A percentile compares a stretch with the other conserved stretches of the same genome.
Evolutionary conservation across 2,329 filamentous ascomycete genomes (phyloP).

Genomic region (Penicillium palitans): DNA sequence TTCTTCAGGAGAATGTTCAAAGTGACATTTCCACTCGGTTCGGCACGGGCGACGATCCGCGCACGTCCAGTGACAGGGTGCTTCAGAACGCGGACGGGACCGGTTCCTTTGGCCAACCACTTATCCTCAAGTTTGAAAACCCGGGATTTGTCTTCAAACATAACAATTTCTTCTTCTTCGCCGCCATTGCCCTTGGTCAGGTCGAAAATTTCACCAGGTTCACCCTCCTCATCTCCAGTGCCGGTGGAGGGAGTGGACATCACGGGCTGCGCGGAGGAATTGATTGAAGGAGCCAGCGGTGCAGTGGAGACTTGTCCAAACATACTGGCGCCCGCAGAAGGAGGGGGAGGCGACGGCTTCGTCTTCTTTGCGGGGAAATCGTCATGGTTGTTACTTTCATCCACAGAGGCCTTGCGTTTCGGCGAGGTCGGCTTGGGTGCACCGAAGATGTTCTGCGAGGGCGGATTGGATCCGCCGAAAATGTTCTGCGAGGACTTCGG

Average conservation of each 20-base stretch:
- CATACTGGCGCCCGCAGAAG: conserved; percentile 34
- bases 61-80: conserved; percentile 68
- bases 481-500: conserved; percentile 14
- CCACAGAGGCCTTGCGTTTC: conserved; percentile 19
- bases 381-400: conserved; percentile 27
- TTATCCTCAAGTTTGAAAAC: conserved; percentile 61
- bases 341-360: conserved; percentile 17
- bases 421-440: conserved; percentile 29
- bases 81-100: conserved; percentile 70
- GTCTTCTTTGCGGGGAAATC: conserved; percentile 24
- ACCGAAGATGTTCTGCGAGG: conserved; percentile 40
- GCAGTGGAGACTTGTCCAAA: conserved; percentile 37
- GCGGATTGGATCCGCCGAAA: neutral
- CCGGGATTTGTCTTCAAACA: conserved; percentile 71
- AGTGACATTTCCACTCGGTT: conserved; percentile 71
- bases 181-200: conserved; percentile 66
- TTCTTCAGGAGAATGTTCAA: conserved; percentile 69
- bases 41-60: conserved; percentile 70
- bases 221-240: conserved; percentile 44
- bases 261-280: conserved; percentile 17
- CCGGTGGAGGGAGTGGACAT: conserved; percentile 21
- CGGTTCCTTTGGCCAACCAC: conserved; percentile 71
- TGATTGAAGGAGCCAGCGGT: neutral
- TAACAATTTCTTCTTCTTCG: conserved; percentile 69
- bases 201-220: conserved; percentile 58